phyloP scores from a whole-genome alignment of 73 alveolate genomes.

The Paramecium primaurelia region DNA sequence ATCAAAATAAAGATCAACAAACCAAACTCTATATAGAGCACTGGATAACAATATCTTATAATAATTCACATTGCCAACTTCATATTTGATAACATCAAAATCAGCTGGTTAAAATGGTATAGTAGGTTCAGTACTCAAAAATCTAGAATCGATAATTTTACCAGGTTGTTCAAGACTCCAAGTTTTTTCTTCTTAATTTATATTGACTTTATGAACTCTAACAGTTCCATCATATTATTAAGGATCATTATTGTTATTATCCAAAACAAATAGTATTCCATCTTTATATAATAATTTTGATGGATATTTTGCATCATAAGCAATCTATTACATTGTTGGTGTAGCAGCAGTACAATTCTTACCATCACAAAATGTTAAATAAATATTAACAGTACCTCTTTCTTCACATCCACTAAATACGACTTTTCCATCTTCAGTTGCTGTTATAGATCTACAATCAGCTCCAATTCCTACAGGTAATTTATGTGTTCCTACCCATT shows the following conservation, averaged over 20 bases:
- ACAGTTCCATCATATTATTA: background rate
- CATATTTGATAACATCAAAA: slow-evolving; percentile 26
- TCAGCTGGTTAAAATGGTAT: background rate
- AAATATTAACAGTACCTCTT: background rate
- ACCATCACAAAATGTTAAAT: background rate
- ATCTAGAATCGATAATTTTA: background rate
- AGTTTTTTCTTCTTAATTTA: background rate
- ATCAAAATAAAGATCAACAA: background rate
- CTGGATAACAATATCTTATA: background rate
- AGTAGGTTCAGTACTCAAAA: background rate
- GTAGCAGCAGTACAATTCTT: background rate
- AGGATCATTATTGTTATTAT: background rate
- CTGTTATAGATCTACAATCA: background rate
- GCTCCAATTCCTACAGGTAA: background rate
- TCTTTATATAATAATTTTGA: background rate
- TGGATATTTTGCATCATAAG: background rate
- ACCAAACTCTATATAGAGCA: background rate
- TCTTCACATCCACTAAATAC: slow-evolving; percentile 8
- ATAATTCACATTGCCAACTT: background rate
- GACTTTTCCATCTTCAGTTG: background rate
- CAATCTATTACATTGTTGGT: background rate
- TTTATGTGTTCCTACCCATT: background rate
- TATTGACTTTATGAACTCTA: background rate
- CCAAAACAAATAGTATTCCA: background rate
- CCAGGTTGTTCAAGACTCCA: background rate